Conservation (phyloP, 805 yeast genomes). For the Candida alai region DNA sequence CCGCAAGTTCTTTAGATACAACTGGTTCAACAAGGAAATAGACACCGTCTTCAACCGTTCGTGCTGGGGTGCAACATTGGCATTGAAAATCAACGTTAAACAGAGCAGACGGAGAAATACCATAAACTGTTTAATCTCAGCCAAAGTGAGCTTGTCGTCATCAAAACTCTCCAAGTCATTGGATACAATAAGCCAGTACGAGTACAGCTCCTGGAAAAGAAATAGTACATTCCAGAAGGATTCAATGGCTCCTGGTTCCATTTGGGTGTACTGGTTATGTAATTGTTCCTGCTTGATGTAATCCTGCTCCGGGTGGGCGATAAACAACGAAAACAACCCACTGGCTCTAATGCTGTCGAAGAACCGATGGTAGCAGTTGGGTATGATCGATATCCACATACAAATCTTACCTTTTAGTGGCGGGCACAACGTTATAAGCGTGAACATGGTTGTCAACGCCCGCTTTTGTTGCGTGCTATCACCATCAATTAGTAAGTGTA, state of each 20-base stretch:
- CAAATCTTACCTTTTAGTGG: slow-evolving; percentile 33
- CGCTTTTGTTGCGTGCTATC: slow-evolving; percentile 6
- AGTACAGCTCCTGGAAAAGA: slow-evolving; percentile 56
- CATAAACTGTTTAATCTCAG: slow-evolving; percentile 39
- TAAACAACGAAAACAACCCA: slow-evolving; percentile 15
- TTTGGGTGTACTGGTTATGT: slow-evolving; percentile 8
- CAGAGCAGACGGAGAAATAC: slow-evolving; percentile 48
- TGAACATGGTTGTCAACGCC: slow-evolving; percentile 19
- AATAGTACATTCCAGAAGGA: slow-evolving; percentile 38
- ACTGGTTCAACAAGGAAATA: slow-evolving; percentile 55
- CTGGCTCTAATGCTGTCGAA: slow-evolving; percentile 19
- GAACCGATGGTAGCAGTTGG: slow-evolving; percentile 34
- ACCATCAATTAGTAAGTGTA: slow-evolving; percentile 12
- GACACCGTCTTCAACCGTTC: slow-evolving; percentile 29
- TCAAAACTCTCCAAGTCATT: slow-evolving; percentile 59
- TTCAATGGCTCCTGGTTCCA: slow-evolving; percentile 1
- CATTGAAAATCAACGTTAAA: slow-evolving; percentile 45
- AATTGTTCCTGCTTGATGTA: slow-evolving; percentile 12
- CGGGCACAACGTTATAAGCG: slow-evolving; percentile 37
- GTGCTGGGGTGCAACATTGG: slow-evolving; percentile 8
- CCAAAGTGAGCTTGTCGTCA: slow-evolving; percentile 36
- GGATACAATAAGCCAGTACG: slow-evolving; percentile 63
- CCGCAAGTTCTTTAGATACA: slow-evolving; percentile 64
- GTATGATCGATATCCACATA: slow-evolving; percentile 39
- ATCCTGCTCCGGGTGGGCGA: slow-evolving; percentile 9